Base-by-base conservation (phyloP, 495 filamentous ascomycete species). In the Usnea hakonensis region DNA sequence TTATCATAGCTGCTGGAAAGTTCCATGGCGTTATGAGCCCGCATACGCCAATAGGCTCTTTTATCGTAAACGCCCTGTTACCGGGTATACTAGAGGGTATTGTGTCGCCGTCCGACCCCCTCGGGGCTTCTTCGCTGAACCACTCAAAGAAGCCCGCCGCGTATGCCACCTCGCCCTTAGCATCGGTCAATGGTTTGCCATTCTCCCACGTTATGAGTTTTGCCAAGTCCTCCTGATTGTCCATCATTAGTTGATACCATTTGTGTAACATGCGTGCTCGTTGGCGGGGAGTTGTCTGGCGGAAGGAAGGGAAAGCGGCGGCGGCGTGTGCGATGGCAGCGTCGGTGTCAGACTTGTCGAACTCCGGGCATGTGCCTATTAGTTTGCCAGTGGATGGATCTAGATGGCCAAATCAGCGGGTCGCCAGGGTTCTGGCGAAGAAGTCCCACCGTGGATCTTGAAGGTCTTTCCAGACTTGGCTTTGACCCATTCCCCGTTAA, bases 1-100 rank as follows among this genome's bases (percentile, higher is more conserved):
- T 93, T 66, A 95, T 87, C 91, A 96, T 96, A 9, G 91, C 91
- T 10, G 88, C 87, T 3, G 91, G 91, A 74, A 95, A 96, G 76
- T 96, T 96, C 91, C 91, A 96, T 30, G 94, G 94, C 26, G 94
- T 97, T 71, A 98, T 96, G 37, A 98, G 77, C 16, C 91, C 93
- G 68, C 90, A 95, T 16, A 98, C 93, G 65, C 94, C 94, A 52
- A 97, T 84, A 8, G 94, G 93, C 74, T 97, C 85, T 73, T 89
- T 90, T 28, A 89, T 71, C 1, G 89, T 93, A 35, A 89, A 80
- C 3, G 92, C 79, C n/a, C 90, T 80, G 76, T 91, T 92, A 0
- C 83, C 85, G 0, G 85, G 74, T 8, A 87, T 74, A 11, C 83
- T 81, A 26, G 87, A 78, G 11, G 87, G 84, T 63, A 96, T 95